These are phyloP conservation scores for Dalbergia cochinchinensis DNA, from an alignment of 306 rosid genomes.

Conservation along the genomic window DNA sequence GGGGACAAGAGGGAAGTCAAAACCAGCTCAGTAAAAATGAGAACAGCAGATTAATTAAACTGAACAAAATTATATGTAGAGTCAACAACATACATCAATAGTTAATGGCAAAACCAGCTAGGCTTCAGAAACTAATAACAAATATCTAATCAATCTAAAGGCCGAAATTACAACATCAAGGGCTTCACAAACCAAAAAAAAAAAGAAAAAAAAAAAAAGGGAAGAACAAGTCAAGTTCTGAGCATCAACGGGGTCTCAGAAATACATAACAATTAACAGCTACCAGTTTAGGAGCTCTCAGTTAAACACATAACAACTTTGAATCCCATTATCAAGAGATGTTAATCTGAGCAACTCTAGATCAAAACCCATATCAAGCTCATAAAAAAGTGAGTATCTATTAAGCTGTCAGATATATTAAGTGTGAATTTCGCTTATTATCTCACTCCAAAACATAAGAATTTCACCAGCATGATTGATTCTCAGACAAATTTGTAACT, in stretches of 20 bases:
- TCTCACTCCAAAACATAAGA: slow-evolving; percentile 8
- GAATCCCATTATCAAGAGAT: not conserved
- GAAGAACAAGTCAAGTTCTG: not conserved
- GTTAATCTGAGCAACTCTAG: not conserved
- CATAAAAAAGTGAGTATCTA: not conserved
- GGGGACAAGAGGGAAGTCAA: slow-evolving; percentile 9
- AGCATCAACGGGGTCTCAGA: slow-evolving; percentile 15
- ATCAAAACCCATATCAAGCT: not conserved
- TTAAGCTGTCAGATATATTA: too few relatives aligned
- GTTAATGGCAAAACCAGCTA: not conserved
- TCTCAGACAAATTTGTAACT: not conserved
- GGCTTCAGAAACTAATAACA: not conserved
- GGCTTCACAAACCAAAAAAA: not conserved
- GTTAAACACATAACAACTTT: not conserved
- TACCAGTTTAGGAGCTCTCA: not conserved
- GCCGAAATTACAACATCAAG: not conserved
- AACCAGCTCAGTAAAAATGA: slow-evolving; percentile 14
- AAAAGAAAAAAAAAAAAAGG: not conserved
- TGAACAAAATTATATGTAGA: slow-evolving; percentile 12
- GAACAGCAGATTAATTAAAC: slow-evolving; percentile 2
- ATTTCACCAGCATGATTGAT: not conserved
- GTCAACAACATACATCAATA: slow-evolving; percentile 4
- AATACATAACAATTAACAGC: slow-evolving; percentile 1
- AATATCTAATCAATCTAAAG: not conserved
- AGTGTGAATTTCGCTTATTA: not conserved